phyloP scores from a whole-genome alignment of 2,329 filamentous ascomycete species.

The Trichoderma gracile region DNA sequence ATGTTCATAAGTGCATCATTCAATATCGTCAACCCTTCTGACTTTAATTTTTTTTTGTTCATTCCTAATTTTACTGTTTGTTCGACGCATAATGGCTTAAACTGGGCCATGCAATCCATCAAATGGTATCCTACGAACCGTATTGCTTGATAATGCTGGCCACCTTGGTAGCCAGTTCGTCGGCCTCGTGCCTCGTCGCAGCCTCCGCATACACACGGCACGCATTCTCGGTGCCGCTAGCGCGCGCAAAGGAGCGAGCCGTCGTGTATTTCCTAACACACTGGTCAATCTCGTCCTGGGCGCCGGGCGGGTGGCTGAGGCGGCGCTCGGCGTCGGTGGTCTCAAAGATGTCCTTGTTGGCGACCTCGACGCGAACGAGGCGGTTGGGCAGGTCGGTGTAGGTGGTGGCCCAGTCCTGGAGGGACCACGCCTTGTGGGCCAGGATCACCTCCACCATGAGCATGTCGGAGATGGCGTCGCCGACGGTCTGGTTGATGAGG shows the following conservation, averaged over 20 bases:
- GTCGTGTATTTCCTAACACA: slow-evolving; percentile 88
- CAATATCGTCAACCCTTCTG: slow-evolving; percentile 6
- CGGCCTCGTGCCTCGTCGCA: slow-evolving; percentile 82
- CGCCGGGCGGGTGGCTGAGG: slow-evolving; percentile 74
- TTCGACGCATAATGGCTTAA: background rate
- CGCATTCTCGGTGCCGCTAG: slow-evolving; percentile 93
- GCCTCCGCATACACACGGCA: slow-evolving; percentile 96
- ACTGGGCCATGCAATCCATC: background rate
- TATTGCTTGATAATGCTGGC: slow-evolving; percentile 69
- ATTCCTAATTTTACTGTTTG: slow-evolving; percentile 8
- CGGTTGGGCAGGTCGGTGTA: slow-evolving; percentile 95
- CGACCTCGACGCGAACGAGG: slow-evolving; percentile 88
- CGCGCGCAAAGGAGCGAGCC: slow-evolving; percentile 85
- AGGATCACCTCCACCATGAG: slow-evolving; percentile 94
- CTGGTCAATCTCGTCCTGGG: slow-evolving; percentile 83
- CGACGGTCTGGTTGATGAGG: slow-evolving; percentile 97
- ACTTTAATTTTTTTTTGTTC: background rate
- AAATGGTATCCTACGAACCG: slow-evolving; percentile 34
- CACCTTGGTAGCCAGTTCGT: slow-evolving; percentile 85
- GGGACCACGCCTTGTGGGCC: slow-evolving; percentile 88
- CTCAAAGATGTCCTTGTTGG: slow-evolving; percentile 83
- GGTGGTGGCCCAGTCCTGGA: slow-evolving; percentile 87
- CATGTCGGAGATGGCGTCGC: slow-evolving; percentile 93
- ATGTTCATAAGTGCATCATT: slow-evolving; percentile 21
- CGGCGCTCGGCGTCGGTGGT: slow-evolving; percentile 90